phyloP scores from a whole-genome alignment of 495 filamentous ascomycete species.

The Aspergillus hancockii region DNA sequence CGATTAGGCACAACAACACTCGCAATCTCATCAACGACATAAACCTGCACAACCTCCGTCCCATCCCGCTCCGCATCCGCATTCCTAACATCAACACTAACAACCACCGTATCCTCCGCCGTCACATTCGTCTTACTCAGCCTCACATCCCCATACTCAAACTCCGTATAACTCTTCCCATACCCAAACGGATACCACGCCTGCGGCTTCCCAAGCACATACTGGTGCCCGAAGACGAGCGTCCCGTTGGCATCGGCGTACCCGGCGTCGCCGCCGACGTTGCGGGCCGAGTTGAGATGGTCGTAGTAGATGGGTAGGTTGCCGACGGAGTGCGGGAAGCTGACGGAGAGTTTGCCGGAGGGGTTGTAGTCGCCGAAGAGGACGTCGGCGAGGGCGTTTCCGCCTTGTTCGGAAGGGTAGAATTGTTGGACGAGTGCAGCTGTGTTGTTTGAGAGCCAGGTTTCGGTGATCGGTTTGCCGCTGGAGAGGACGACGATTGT shows the following conservation, averaged over 20 bases:
- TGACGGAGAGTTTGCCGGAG: slow-evolving; percentile 65
- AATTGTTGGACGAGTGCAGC: slow-evolving; percentile 68
- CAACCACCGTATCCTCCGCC: slow-evolving; percentile 42
- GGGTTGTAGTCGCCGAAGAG: slow-evolving; percentile 68
- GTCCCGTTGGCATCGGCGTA: slow-evolving; percentile 53
- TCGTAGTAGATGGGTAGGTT: slow-evolving; percentile 70
- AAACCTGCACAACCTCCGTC: slow-evolving; percentile 69
- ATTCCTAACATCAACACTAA: slow-evolving; percentile 58
- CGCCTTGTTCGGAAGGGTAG: slow-evolving; percentile 65
- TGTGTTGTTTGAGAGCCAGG: slow-evolving; percentile 62
- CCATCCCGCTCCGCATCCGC: slow-evolving; percentile 55
- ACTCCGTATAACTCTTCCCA: slow-evolving; percentile 66
- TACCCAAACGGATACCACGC: slow-evolving; percentile 70
- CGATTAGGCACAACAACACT: slow-evolving; percentile 67
- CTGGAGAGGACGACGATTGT: slow-evolving; percentile 69
- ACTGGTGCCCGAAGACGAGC: slow-evolving; percentile 64
- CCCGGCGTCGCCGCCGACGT: slow-evolving; percentile 50
- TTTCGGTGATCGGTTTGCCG: slow-evolving; percentile 69
- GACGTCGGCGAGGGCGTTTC: slow-evolving; percentile 65
- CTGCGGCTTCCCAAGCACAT: slow-evolving; percentile 58
- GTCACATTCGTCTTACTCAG: slow-evolving; percentile 47
- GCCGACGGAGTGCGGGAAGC: slow-evolving; percentile 66
- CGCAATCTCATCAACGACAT: slow-evolving; percentile 60
- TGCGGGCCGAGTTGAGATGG: slow-evolving; percentile 66
- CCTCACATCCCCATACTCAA: slow-evolving; percentile 52